Evolutionary conservation across 2,329 filamentous ascomycete species (phyloP).

Genomic region (Diaporthe eres): DNA sequence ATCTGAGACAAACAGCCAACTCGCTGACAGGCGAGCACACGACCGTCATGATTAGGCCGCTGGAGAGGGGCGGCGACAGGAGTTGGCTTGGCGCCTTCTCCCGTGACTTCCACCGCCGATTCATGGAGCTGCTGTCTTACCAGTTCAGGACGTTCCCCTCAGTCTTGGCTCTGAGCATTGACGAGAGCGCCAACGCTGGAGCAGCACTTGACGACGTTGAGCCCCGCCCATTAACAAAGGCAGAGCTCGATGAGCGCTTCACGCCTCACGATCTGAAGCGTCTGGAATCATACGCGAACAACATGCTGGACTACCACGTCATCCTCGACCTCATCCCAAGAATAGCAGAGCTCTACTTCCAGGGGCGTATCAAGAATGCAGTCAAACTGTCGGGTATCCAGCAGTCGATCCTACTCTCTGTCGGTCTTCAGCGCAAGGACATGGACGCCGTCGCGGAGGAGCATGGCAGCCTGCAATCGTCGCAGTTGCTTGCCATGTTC

Average conservation of each 20-base stretch:
- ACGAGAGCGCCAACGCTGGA: slow-evolving; percentile 84
- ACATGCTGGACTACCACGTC: slow-evolving; percentile 97
- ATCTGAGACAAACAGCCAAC: slow-evolving; percentile 93
- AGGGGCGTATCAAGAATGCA: slow-evolving; percentile 75
- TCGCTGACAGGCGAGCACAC: slow-evolving; percentile 98
- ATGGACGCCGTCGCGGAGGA: slow-evolving; percentile 86
- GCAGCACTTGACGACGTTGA: slow-evolving; percentile 73
- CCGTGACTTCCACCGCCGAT: slow-evolving; percentile 94
- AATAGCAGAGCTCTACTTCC: slow-evolving; percentile 88
- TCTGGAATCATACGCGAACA: slow-evolving; percentile 94
- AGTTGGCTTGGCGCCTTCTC: slow-evolving; percentile 93
- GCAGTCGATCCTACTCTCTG: slow-evolving; percentile 87
- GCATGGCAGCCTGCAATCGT: slow-evolving; percentile 74
- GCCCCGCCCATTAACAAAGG: slow-evolving; percentile 74
- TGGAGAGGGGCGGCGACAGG: slow-evolving; percentile 77
- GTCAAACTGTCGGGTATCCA: slow-evolving; percentile 87
- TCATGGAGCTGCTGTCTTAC: slow-evolving; percentile 89
- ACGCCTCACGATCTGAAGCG: slow-evolving; percentile 96
- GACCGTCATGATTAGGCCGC: slow-evolving; percentile 93
- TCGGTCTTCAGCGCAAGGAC: slow-evolving; percentile 92
- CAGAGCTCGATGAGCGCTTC: slow-evolving; percentile 82
- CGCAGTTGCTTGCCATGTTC: slow-evolving; percentile 95
- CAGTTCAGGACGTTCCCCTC: slow-evolving; percentile 89
- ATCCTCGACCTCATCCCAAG: slow-evolving; percentile 92
- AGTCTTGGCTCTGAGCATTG: slow-evolving; percentile 85